Conservation (phyloP, 305 asterid species). For the Fraxinus dipetala region DNA sequence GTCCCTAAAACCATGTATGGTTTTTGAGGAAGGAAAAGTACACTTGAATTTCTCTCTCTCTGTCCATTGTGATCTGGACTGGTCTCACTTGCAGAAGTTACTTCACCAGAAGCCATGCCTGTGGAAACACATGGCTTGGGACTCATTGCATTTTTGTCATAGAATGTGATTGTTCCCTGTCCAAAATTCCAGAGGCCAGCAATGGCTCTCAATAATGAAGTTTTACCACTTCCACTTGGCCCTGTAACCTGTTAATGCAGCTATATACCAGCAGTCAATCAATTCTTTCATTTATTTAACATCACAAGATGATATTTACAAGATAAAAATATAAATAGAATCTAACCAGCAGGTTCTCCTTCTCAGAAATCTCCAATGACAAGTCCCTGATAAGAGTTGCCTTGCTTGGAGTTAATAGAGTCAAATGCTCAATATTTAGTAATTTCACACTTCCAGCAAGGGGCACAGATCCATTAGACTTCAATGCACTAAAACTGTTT, state of each 20-base stretch:
- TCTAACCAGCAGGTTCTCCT: constrained; percentile 74
- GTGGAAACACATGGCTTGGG: constrained; percentile 26
- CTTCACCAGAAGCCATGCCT: constrained; percentile 34
- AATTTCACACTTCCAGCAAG: constrained; percentile 37
- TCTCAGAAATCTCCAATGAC: constrained; percentile 64
- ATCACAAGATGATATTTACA: constrained; percentile 21
- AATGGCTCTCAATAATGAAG: constrained; percentile 75
- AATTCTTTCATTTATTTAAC: constrained; percentile 16
- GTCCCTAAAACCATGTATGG: constrained; percentile 94
- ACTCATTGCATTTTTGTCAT: constrained; percentile 34
- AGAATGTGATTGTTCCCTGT: constrained; percentile 65
- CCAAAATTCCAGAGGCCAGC: constrained; percentile 96
- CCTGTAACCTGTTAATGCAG: constrained; percentile 76
- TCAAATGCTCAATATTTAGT: constrained; percentile 59
- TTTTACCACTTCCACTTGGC: constrained; percentile 95
- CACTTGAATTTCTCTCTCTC: constrained; percentile 39
- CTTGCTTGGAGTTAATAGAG: constrained; percentile 69
- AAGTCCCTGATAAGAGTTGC: constrained; percentile 68
- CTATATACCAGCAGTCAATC: constrained; percentile 30
- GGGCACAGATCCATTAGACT: constrained; percentile 54
- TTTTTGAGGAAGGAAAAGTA: constrained; percentile 91
- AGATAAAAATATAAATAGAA: constrained; percentile 21
- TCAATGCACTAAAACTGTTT: constrained; percentile 24
- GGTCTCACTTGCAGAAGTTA: constrained; percentile 22
- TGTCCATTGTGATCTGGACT: constrained; percentile 25